Percentiles rank a stretch among this genome's conserved stretches.
Evolutionary conservation across 805 yeast genomes (phyloP).

Genomic region (Kodamaea kakaduensis): DNA sequence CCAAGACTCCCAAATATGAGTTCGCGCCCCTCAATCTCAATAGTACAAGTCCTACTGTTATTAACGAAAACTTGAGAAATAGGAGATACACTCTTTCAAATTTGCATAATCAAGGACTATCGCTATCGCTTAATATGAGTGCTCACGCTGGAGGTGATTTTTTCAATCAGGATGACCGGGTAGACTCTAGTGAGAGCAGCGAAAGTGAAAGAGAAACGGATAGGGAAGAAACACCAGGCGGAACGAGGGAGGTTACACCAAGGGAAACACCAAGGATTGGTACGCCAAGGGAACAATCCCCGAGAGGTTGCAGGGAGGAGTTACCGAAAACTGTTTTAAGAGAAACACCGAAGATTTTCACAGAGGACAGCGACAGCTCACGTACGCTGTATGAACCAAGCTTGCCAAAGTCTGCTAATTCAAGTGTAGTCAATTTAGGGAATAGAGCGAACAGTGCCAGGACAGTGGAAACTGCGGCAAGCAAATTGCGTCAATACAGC

Average conservation of each 20-base stretch:
- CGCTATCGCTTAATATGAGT: constrained; percentile 71
- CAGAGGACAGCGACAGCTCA: constrained; percentile 13
- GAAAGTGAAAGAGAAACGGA: no score
- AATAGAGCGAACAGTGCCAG: constrained; percentile 1
- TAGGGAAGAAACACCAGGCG: no score
- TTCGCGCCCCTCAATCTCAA: constrained; percentile 26
- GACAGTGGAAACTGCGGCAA: constrained; percentile 6
- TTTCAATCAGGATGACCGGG: constrained; percentile 21
- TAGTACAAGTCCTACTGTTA: constrained; percentile 17
- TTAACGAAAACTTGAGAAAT: constrained; percentile 20
- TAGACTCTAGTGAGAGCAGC: constrained; percentile 23
- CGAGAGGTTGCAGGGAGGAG: no score
- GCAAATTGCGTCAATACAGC: constrained; percentile 3
- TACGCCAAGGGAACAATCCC: no score
- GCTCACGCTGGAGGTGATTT: constrained; percentile 38
- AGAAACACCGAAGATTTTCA: no score
- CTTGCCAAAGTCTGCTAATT: constrained; percentile 5
- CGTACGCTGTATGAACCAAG: neutral
- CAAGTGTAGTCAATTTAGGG: constrained; percentile 1
- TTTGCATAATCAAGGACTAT: constrained; percentile 64
- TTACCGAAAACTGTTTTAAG: no score
- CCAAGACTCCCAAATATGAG: constrained; percentile 13
- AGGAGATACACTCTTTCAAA: constrained; percentile 55
- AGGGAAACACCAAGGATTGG: no score
- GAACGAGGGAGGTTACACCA: no score